These are phyloP conservation scores for Microglena sp. DNA, from an alignment of 139 green algal genomes.

Conservation along the genomic window DNA sequence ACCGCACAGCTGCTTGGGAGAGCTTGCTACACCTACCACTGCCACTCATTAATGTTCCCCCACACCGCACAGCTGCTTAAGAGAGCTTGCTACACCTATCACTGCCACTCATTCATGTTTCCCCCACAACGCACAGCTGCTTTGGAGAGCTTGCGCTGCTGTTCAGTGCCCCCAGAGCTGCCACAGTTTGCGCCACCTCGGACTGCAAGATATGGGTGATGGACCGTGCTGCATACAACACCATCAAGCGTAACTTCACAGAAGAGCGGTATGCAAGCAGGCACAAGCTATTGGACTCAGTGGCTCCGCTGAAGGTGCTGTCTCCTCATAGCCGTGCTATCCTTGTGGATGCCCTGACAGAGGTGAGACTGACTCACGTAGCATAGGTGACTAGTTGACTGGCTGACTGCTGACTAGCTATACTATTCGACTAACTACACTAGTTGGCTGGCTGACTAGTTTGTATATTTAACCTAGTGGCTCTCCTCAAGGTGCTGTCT, in stretches of 20 bases:
- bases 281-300: constrained; percentile 48
- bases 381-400: no score
- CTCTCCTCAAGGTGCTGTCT: constrained; percentile 59
- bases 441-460: no score
- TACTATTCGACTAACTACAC: no score
- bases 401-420: no score
- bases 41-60: no score
- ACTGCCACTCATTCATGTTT: constrained; percentile 20
- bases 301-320: constrained; percentile 64
- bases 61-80: no score
- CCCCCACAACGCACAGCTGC: constrained; percentile 25
- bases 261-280: constrained; percentile 27
- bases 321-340: constrained; percentile 50
- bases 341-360: constrained; percentile 70
- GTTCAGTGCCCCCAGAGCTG: constrained; percentile 74
- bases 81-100: neutral
- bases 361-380: constrained; percentile 28
- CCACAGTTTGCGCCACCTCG: constrained; percentile 65
- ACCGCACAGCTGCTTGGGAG: no score
- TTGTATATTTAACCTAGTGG: no score
- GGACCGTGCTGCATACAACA: constrained; percentile 66
- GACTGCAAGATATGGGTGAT: constrained; percentile 72
- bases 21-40: no score
- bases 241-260: constrained; percentile 65
- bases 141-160: constrained; percentile 94